Evolutionary conservation across 2,329 filamentous ascomycete genomes (phyloP).

Genomic region (Aspergillus cejpii): DNA sequence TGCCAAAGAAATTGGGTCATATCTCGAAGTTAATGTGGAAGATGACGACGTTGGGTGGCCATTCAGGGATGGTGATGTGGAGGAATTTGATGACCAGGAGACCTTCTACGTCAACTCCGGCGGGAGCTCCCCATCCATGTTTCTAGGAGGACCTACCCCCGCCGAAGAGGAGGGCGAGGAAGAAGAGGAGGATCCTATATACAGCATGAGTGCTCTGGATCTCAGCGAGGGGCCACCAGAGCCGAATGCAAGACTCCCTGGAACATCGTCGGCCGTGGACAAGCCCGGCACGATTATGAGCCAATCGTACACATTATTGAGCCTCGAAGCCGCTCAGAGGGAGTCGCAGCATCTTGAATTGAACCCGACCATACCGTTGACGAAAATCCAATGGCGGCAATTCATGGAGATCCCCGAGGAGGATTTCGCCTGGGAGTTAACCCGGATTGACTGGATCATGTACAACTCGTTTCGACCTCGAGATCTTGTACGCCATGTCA

Average conservation of each 20-base stretch:
- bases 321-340: constrained; percentile 66
- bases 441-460: constrained; percentile 96
- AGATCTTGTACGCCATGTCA: constrained; percentile 88
- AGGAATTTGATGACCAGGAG: constrained; percentile 38
- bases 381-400: constrained; percentile 80
- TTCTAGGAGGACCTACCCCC: constrained; percentile 22
- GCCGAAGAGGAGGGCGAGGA: constrained; percentile 21
- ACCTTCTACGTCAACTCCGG: constrained; percentile 38
- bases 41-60: constrained; percentile 94
- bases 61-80: constrained; percentile 62
- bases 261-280: constrained; percentile 34
- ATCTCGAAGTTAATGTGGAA: constrained; percentile 67
- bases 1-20: constrained; percentile 74
- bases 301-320: constrained; percentile 40
- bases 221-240: constrained; percentile 36
- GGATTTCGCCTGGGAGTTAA: constrained; percentile 82
- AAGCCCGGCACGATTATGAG: constrained; percentile 36
- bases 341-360: constrained; percentile 68
- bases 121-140: constrained; percentile 36
- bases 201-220: constrained; percentile 36
- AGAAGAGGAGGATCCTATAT: constrained; percentile 34
- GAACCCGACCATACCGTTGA: constrained; percentile 61
- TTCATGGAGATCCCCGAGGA: constrained; percentile 84
- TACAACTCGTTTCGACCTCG: constrained; percentile 90
- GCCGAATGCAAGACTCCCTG: constrained; percentile 34